These are phyloP conservation scores for Ceratocystis eucalypticola DNA, from an alignment of 2,329 filamentous ascomycete species.

Conservation along the genomic window DNA sequence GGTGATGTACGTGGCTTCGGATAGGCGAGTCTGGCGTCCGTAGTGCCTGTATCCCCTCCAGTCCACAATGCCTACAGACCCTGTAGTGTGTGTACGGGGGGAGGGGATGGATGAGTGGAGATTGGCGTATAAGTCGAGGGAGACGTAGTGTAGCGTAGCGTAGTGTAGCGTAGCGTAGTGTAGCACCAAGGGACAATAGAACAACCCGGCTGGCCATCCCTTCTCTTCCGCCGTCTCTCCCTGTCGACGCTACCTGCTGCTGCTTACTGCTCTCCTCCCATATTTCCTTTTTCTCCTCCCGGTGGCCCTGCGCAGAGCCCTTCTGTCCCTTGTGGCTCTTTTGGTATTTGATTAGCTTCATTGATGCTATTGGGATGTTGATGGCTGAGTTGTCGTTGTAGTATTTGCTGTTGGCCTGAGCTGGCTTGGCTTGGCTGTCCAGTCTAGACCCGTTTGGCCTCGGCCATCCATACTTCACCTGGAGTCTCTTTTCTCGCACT, in stretches of 20 bases:
- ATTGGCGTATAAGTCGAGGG: conserved; percentile 1
- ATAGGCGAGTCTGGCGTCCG: not conserved
- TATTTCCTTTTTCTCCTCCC: not conserved
- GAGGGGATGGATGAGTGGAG: not conserved
- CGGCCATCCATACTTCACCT: not conserved
- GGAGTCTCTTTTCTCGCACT: not conserved
- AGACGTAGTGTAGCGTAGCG: not conserved
- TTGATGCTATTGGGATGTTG: not conserved
- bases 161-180: not conserved
- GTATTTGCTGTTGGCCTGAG: not conserved
- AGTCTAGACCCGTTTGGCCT: not conserved
- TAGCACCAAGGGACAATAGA: not conserved
- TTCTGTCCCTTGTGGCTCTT: not conserved
- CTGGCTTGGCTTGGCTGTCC: not conserved
- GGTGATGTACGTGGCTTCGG: not conserved
- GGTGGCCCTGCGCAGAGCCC: not conserved
- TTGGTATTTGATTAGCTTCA: not conserved
- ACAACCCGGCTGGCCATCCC: not conserved
- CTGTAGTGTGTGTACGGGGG: not conserved
- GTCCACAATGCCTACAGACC: not conserved
- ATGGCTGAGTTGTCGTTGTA: not conserved
- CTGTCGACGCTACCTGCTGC: not conserved
- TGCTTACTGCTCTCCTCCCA: not conserved
- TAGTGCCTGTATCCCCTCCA: not conserved
- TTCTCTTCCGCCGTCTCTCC: not conserved